These are phyloP conservation scores for Exobasidium rhododendri DNA, from an alignment of 1,284 basidiomycete species.

Conservation along the genomic window DNA sequence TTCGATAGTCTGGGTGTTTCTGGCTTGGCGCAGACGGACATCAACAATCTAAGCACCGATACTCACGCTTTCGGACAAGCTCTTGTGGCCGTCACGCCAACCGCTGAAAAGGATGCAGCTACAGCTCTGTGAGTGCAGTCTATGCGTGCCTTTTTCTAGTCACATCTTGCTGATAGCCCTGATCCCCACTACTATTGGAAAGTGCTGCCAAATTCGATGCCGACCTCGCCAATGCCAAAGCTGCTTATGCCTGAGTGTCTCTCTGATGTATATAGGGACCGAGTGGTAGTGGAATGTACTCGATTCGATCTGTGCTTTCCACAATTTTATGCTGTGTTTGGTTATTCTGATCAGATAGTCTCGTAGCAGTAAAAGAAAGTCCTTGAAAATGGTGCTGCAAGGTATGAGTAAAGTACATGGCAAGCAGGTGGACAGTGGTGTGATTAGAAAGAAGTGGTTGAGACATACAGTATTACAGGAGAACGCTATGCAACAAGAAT, in stretches of 20 bases:
- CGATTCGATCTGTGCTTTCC: too few species aligned
- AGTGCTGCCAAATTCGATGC: slow-evolving; percentile 4
- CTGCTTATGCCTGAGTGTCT: neutral
- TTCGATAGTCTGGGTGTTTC: slow-evolving; percentile 17
- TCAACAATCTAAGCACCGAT: slow-evolving; percentile 14
- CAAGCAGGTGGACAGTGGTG: too few species aligned
- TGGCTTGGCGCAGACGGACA: slow-evolving; percentile 15
- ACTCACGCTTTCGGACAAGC: slow-evolving; percentile 15
- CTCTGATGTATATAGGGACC: neutral
- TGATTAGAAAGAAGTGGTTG: too few species aligned
- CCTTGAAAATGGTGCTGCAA: too few species aligned
- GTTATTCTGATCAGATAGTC: too few species aligned
- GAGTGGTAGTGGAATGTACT: too few species aligned
- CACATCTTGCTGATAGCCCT: neutral
- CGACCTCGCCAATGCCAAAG: slow-evolving; percentile 1
- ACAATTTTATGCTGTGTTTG: too few species aligned
- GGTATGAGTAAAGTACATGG: too few species aligned
- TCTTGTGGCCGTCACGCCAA: slow-evolving; percentile 15
- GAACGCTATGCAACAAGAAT: too few species aligned
- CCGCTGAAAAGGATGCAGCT: neutral
- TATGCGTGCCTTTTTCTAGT: too few species aligned
- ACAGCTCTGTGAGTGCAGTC: slow-evolving; percentile 7
- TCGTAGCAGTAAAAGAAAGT: too few species aligned
- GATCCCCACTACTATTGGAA: neutral
- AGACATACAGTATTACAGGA: too few species aligned